Percentiles rank a stretch among this genome's conserved stretches.
phyloP scores from a whole-genome alignment of 2,329 filamentous ascomycete species.

The Cytospora paraplurivora region DNA sequence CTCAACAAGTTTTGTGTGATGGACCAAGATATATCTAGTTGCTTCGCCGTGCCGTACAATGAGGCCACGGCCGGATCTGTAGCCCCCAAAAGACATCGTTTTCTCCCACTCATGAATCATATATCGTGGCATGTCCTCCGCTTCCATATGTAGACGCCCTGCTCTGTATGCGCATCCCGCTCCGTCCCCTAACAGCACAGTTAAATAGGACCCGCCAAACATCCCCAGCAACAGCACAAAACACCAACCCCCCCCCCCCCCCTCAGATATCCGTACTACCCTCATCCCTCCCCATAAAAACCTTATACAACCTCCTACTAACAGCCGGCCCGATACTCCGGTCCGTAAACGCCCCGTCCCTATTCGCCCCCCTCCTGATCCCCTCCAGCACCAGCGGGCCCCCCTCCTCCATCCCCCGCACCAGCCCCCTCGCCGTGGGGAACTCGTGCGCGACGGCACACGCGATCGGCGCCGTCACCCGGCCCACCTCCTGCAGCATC shows the following conservation, averaged over 20 bases:
- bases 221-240: background rate
- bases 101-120: no score
- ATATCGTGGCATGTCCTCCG: no score
- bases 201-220: background rate
- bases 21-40: no score
- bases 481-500: constrained; percentile 75
- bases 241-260: no score
- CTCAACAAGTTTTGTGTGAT: no score
- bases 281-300: constrained; percentile 61
- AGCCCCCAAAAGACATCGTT: no score
- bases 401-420: no score
- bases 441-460: constrained; percentile 68
- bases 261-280: constrained; percentile 55
- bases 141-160: no score
- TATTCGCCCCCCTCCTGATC: constrained; percentile 59
- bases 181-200: background rate
- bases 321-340: constrained; percentile 58
- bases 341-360: constrained; percentile 58
- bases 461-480: constrained; percentile 72
- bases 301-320: constrained; percentile 60
- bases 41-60: no score
- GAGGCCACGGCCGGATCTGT: no score
- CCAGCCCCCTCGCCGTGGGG: constrained; percentile 45
- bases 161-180: no score
- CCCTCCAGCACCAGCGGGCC: constrained; percentile 55